A percentile compares a stretch with the other conserved stretches of the same genome.
Evolutionary conservation across 2,329 filamentous ascomycete species (phyloP).

Genomic region (Talaromyces sp.): DNA sequence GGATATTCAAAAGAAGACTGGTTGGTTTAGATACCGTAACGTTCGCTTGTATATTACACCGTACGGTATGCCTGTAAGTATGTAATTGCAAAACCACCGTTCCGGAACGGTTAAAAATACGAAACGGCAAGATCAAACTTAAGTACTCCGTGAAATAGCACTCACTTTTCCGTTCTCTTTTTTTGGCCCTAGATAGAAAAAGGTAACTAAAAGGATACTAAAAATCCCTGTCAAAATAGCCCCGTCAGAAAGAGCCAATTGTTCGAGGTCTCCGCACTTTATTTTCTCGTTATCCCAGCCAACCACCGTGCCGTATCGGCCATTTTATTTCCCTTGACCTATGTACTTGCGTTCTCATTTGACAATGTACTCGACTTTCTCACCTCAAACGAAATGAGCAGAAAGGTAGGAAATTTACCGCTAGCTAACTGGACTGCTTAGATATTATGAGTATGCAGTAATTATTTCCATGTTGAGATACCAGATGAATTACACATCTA

Average conservation of each 20-base stretch:
- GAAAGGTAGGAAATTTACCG: slow-evolving; percentile 5
- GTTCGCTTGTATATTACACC: not conserved
- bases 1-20: not conserved
- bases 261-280: slow-evolving; percentile 3
- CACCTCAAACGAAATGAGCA: not conserved
- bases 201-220: not conserved
- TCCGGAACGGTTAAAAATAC: not conserved
- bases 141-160: not conserved
- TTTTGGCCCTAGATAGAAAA: not conserved
- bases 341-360: not conserved
- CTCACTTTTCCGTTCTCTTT: not conserved
- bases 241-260: slow-evolving; percentile 10
- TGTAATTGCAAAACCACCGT: not conserved
- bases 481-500: not conserved
- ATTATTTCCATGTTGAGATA: not conserved
- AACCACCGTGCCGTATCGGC: slow-evolving; percentile 10
- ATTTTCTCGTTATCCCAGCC: slow-evolving; percentile 12
- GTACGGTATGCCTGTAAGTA: not conserved
- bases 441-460: not conserved
- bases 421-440: slow-evolving; percentile 13
- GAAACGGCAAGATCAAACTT: not conserved
- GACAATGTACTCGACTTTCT: not conserved
- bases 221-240: slow-evolving; percentile 7
- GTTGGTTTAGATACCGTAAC: not conserved
- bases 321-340: slow-evolving; percentile 10